Conservation (phyloP, 129 eudicot genomes). For the Tagetes patula region DNA sequence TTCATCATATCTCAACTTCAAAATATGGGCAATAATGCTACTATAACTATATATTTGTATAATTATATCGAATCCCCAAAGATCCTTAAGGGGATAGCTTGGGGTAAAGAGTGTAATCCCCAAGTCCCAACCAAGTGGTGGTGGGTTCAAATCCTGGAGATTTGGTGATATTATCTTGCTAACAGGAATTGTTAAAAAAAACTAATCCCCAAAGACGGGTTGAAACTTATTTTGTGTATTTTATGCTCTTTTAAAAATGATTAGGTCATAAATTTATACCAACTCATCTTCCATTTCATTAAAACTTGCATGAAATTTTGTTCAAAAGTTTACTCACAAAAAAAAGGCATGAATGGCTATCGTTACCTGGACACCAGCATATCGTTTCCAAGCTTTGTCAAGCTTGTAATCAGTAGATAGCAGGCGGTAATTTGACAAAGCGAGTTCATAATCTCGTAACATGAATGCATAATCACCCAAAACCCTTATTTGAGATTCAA, state of each 20-base stretch:
- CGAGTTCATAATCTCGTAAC: slow-evolving; percentile 94
- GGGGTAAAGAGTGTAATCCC: no score
- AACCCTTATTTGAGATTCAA: slow-evolving; percentile 92
- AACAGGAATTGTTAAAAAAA: no score
- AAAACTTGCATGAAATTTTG: not conserved
- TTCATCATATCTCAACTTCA: slow-evolving; percentile 14
- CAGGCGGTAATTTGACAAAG: slow-evolving; percentile 86
- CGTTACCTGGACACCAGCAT: slow-evolving; percentile 95
- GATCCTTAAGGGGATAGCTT: no score
- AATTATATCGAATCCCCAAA: no score
- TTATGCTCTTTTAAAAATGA: not conserved
- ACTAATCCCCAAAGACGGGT: not conserved
- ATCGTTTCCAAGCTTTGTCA: slow-evolving; percentile 98
- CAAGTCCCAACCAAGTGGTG: no score
- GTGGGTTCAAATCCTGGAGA: no score
- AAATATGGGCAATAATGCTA: slow-evolving; percentile 8
- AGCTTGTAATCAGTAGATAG: slow-evolving; percentile 93
- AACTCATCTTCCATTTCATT: not conserved
- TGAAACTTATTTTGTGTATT: not conserved
- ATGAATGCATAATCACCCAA: slow-evolving; percentile 97
- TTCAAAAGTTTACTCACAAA: not conserved
- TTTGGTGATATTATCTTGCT: no score
- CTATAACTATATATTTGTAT: not conserved
- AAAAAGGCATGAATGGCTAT: slow-evolving; percentile 8
- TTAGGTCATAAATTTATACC: not conserved